phyloP scores from a whole-genome alignment of 1,284 basidiomycete species.

The Cryptococcus floricola region DNA sequence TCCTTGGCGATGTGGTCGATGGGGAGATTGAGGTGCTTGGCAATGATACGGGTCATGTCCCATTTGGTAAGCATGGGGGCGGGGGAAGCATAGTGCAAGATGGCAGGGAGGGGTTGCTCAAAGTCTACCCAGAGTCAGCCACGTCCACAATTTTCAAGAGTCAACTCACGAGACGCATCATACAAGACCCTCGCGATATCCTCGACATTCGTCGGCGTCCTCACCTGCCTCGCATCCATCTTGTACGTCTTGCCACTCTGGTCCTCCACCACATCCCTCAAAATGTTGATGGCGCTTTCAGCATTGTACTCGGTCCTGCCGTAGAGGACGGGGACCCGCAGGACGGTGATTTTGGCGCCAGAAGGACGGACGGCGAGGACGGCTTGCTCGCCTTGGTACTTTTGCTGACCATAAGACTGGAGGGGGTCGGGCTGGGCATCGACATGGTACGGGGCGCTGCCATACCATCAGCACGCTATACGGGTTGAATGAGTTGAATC shows the following conservation, averaged over 20 bases:
- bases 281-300: slow-evolving; percentile 52
- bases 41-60: slow-evolving; percentile 50
- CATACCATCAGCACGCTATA: not conserved
- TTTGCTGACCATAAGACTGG: slow-evolving; percentile 51
- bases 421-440: slow-evolving; percentile 50
- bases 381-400: slow-evolving; percentile 43
- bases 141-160: not conserved
- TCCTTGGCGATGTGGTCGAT: slow-evolving; percentile 43
- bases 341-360: slow-evolving; percentile 37
- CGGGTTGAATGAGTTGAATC: not conserved
- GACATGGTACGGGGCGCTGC: slow-evolving; percentile 52
- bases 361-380: slow-evolving; percentile 29
- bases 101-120: slow-evolving; percentile 35
- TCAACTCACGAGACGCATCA: slow-evolving; percentile 41
- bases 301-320: slow-evolving; percentile 48
- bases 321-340: slow-evolving; percentile 52
- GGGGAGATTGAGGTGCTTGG: slow-evolving; percentile 35
- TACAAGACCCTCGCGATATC: slow-evolving; percentile 51
- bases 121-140: slow-evolving; percentile 18
- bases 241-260: slow-evolving; percentile 51
- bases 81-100: slow-evolving; percentile 51
- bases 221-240: slow-evolving; percentile 50
- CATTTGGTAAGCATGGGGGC: slow-evolving; percentile 52
- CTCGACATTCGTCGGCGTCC: slow-evolving; percentile 53
- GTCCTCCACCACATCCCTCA: slow-evolving; percentile 50